Evolutionary conservation across 345 rosid genomes (phyloP).

Genomic region (Capsella bursapastoris): DNA sequence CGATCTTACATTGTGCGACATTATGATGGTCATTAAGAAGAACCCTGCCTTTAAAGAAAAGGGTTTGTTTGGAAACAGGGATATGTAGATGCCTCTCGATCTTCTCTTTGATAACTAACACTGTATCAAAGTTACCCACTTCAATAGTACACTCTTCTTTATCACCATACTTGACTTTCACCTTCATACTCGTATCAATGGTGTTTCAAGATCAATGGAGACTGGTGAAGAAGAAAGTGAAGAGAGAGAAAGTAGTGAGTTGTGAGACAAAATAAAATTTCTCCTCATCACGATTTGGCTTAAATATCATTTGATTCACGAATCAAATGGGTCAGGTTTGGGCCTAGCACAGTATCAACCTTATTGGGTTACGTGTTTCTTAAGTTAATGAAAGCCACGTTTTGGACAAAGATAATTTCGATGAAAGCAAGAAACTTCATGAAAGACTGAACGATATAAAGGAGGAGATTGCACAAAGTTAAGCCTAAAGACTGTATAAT

Average conservation of each 20-base stretch:
- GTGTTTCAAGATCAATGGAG: slow-evolving; percentile 20
- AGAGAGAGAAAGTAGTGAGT: not conserved
- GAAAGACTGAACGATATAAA: not conserved
- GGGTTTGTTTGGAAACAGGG: slow-evolving; percentile 56
- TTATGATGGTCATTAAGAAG: slow-evolving; percentile 52
- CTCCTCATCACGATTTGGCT: not conserved
- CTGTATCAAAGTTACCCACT: slow-evolving; percentile 58
- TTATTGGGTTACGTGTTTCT: too few relatives aligned
- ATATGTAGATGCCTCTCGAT: slow-evolving; percentile 60
- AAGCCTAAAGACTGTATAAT: too few relatives aligned
- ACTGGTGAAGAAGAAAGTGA: not conserved
- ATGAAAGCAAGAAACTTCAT: not conserved
- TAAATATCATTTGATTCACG: not conserved
- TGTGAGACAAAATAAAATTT: not conserved
- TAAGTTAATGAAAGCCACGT: too few relatives aligned
- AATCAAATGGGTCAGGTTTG: too few relatives aligned
- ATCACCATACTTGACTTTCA: slow-evolving; percentile 52
- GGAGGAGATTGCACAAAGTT: too few relatives aligned
- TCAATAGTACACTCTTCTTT: slow-evolving; percentile 40
- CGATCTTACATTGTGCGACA: slow-evolving; percentile 50
- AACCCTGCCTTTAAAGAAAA: slow-evolving; percentile 44
- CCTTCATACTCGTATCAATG: slow-evolving; percentile 51
- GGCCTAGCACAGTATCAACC: too few relatives aligned
- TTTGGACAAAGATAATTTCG: not conserved
- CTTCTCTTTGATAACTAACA: slow-evolving; percentile 68